Evolutionary conservation across 2,329 filamentous ascomycete species (phyloP).

Genomic region (Calonectria crousiana): DNA sequence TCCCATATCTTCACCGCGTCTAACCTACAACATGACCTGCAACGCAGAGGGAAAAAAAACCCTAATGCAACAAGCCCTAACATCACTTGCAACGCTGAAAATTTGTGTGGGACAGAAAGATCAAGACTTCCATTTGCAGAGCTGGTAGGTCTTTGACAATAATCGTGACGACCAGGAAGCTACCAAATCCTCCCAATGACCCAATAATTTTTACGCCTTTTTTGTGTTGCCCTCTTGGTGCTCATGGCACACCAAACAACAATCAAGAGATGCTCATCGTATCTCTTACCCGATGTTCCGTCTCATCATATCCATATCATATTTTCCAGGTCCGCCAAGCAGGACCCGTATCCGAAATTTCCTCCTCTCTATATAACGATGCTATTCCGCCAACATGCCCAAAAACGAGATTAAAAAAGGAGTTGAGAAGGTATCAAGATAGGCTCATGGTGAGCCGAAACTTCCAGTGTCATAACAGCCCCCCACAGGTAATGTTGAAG

Average conservation of each 20-base stretch:
- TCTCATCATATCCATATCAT: constrained; percentile 38
- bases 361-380: constrained; percentile 41
- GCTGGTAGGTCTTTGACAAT: constrained; percentile 33
- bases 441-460: constrained; percentile 28
- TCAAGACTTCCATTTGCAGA: constrained; percentile 45
- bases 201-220: constrained; percentile 43
- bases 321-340: constrained; percentile 26
- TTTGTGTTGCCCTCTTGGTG: constrained; percentile 36
- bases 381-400: constrained; percentile 24
- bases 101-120: constrained; percentile 39
- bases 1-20: not conserved
- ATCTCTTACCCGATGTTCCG: constrained; percentile 33
- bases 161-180: constrained; percentile 41
- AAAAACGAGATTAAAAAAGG: constrained; percentile 42
- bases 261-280: constrained; percentile 29
- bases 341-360: constrained; percentile 27
- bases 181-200: constrained; percentile 39
- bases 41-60: not conserved
- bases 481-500: constrained; percentile 45
- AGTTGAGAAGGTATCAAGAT: constrained; percentile 45
- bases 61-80: not conserved
- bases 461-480: constrained; percentile 36
- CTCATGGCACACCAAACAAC: constrained; percentile 32
- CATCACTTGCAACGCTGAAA: constrained; percentile 9
- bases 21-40: not conserved